These are phyloP conservation scores for Pichia sp. DNA, from an alignment of 1,139 yeast genomes.

Conservation along the genomic window DNA sequence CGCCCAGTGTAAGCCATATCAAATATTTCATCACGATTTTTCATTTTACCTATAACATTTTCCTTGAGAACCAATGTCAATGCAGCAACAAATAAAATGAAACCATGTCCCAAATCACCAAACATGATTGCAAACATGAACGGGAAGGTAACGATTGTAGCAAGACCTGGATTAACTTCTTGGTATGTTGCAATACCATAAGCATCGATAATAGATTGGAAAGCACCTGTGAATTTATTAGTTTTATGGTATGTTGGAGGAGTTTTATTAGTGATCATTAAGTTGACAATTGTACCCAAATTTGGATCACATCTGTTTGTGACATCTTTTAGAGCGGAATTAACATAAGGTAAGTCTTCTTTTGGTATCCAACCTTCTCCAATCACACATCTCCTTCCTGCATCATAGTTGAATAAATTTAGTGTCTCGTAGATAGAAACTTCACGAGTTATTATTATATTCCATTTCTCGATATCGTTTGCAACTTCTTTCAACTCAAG, in stretches of 20 bases:
- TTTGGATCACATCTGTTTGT: constrained; percentile 52
- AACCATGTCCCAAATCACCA: constrained; percentile 97
- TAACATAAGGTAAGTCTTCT: constrained; percentile 37
- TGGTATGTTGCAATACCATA: constrained; percentile 92
- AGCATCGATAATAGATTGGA: constrained; percentile 90
- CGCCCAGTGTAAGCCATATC: constrained; percentile 96
- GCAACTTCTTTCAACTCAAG: constrained; percentile 75
- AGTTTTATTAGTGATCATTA: constrained; percentile 67
- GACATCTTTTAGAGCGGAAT: constrained; percentile 44
- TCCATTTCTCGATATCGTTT: constrained; percentile 62
- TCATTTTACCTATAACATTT: constrained; percentile 50
- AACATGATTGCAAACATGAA: constrained; percentile 99
- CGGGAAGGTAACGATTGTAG: constrained; percentile 93
- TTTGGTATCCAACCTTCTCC: constrained; percentile 95
- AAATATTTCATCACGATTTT: constrained; percentile 81
- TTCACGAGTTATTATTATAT: constrained; percentile 61
- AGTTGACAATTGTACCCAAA: constrained; percentile 73
- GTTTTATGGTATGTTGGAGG: constrained; percentile 94
- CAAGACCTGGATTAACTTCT: constrained; percentile 93
- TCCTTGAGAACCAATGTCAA: constrained; percentile 65
- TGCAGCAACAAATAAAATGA: constrained; percentile 70
- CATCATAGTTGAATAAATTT: constrained; percentile 78
- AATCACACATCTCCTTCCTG: constrained; percentile 75
- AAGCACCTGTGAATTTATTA: constrained; percentile 86
- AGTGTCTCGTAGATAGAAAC: constrained; percentile 66